Evolutionary conservation across 139 green algal genomes (phyloP).

Genomic region (Tetradesmus lagerheimii): DNA sequence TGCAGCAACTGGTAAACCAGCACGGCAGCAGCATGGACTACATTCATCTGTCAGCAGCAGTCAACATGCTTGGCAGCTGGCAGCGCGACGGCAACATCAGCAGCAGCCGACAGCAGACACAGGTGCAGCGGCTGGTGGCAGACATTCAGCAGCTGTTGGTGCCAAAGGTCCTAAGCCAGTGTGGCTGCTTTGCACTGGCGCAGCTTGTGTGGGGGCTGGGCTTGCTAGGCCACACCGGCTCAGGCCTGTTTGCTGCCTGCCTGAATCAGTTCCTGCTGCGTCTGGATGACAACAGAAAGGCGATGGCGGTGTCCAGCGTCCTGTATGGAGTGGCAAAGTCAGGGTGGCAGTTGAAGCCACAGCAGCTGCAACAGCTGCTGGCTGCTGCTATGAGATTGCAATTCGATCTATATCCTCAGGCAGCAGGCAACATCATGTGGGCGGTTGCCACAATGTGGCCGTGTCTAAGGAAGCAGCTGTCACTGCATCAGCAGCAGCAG

Average conservation of each 20-base stretch:
- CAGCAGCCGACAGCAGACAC: background rate
- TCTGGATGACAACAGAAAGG: background rate
- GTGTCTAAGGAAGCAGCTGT: background rate
- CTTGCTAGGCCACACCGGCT: background rate
- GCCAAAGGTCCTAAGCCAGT: too few species aligned
- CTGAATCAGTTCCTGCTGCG: background rate
- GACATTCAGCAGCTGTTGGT: background rate
- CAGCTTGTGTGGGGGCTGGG: conserved; percentile 7
- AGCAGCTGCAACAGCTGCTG: conserved; percentile 3
- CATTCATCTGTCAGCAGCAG: background rate
- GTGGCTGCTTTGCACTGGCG: background rate
- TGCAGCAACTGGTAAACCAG: background rate
- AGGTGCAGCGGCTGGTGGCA: background rate
- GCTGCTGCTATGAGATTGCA: background rate
- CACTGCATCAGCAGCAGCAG: background rate
- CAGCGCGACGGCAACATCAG: background rate
- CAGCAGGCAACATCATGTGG: conserved; percentile 5
- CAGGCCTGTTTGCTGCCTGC: background rate
- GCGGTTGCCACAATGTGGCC: background rate
- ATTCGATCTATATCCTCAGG: background rate
- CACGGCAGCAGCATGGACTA: background rate
- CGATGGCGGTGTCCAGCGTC: background rate
- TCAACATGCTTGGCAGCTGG: background rate
- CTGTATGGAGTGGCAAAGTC: background rate
- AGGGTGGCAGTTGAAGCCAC: background rate